These are phyloP conservation scores for Bondarzewia mesenterica DNA, from an alignment of 1,284 basidiomycete genomes.

Conservation along the genomic window DNA sequence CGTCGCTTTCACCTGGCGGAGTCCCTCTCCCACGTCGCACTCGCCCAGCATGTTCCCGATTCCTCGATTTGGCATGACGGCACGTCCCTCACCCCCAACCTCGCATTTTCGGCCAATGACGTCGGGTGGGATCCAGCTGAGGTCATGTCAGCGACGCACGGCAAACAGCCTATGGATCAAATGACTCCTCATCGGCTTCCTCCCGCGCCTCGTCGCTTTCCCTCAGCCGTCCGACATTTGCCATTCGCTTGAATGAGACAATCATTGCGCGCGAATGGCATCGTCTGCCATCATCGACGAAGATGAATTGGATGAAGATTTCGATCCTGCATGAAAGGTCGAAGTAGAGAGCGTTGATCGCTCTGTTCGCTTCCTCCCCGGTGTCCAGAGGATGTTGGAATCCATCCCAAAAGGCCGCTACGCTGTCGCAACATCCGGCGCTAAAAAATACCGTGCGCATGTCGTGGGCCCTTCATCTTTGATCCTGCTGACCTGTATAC, in stretches of 20 bases:
- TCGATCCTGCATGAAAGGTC: conserved; percentile 42
- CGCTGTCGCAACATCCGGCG: conserved; percentile 72
- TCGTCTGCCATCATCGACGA: conserved; percentile 22
- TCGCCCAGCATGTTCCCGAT: too few relatives aligned
- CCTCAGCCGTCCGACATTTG: conserved; percentile 42
- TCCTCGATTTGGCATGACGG: too few relatives aligned
- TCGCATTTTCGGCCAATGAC: too few relatives aligned
- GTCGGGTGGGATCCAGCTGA: conserved; percentile 57
- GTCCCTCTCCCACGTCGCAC: too few relatives aligned
- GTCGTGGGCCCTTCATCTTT: conserved; percentile 8
- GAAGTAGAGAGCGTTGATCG: conserved; percentile 60
- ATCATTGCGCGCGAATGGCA: conserved; percentile 16
- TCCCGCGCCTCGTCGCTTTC: not conserved
- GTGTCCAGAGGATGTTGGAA: conserved; percentile 60
- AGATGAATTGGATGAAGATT: conserved; percentile 29
- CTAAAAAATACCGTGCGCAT: conserved; percentile 57
- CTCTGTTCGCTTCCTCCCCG: conserved; percentile 67
- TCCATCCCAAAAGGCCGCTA: conserved; percentile 61
- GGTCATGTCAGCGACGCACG: conserved; percentile 69
- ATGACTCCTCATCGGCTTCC: not conserved
- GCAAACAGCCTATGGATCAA: conserved; percentile 30
- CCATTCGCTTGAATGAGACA: conserved; percentile 36
- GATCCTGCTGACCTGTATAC: conserved; percentile 7
- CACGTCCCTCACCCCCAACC: too few relatives aligned
- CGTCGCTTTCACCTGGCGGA: too few relatives aligned